A percentile compares a stretch with the other conserved stretches of the same genome.
Conservation (phyloP, 1,284 basidiomycete species). For the Trichosporon asahii region DNA sequence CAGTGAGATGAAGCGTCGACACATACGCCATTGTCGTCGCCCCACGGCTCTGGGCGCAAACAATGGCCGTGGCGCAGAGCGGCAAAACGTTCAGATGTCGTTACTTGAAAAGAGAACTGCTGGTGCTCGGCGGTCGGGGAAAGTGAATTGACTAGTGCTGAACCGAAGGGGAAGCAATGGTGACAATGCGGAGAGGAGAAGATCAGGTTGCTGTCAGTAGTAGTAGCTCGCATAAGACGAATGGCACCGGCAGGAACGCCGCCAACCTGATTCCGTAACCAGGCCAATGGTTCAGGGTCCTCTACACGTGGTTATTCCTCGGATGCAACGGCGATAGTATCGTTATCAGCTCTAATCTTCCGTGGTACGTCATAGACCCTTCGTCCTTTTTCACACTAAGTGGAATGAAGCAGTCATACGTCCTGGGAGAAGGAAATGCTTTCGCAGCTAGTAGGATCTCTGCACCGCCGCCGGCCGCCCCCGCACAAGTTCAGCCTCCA, state of each 20-base stretch:
- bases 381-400: too few relatives aligned
- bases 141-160: not conserved
- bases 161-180: not conserved
- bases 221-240: too few relatives aligned
- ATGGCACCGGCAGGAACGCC: too few relatives aligned
- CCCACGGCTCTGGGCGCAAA: not conserved
- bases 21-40: too few relatives aligned
- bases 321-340: not conserved
- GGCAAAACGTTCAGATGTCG: not conserved
- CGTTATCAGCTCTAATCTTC: not conserved
- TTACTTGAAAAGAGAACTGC: not conserved
- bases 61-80: not conserved
- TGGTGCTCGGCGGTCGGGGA: not conserved
- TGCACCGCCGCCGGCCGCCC: too few relatives aligned
- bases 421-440: too few relatives aligned
- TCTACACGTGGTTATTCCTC: not conserved
- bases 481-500: too few relatives aligned
- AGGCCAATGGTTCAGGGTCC: not conserved
- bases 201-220: too few relatives aligned
- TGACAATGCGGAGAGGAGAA: not conserved
- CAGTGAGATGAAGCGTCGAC: not conserved
- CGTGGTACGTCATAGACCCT: not conserved
- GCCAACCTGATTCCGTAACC: not conserved
- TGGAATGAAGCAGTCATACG: too few relatives aligned
- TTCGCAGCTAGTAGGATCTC: too few relatives aligned